phyloP scores from a whole-genome alignment of 495 filamentous ascomycete genomes.

The Penicillium coffeae region DNA sequence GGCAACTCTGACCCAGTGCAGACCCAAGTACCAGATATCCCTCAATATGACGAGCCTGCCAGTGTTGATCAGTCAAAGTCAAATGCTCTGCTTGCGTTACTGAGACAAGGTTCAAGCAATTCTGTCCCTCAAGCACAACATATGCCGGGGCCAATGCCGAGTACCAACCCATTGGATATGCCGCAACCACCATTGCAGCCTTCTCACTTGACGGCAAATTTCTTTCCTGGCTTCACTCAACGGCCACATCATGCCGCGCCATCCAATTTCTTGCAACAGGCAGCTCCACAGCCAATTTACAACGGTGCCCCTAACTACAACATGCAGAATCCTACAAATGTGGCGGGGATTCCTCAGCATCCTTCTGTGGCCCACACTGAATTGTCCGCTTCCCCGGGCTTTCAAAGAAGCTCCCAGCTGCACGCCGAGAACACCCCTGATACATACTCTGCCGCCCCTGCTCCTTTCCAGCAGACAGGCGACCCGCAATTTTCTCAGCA shows the following conservation, averaged over 20 bases:
- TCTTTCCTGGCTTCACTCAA: constrained; percentile 37
- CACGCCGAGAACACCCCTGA: constrained; percentile 8
- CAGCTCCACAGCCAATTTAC: constrained; percentile 17
- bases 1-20: constrained; percentile 10
- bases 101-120: constrained; percentile 47
- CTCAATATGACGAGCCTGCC: constrained; percentile 8
- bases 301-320: constrained; percentile 10
- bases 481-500: constrained; percentile 49
- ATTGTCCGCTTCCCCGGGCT: constrained; percentile 10
- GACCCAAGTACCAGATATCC: background rate
- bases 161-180: constrained; percentile 8
- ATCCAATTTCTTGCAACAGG: constrained; percentile 18
- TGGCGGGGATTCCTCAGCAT: constrained; percentile 7
- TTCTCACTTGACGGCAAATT: constrained; percentile 37
- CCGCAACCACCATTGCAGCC: constrained; percentile 36
- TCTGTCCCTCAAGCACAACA: constrained; percentile 24
- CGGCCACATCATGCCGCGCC: constrained; percentile 24
- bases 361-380: constrained; percentile 10
- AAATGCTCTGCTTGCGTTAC: constrained; percentile 56
- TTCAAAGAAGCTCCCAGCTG: constrained; percentile 15
- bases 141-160: constrained; percentile 37
- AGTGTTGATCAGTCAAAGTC: constrained; percentile 35
- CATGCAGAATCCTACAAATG: constrained; percentile 4
- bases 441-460: constrained; percentile 11
- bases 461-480: constrained; percentile 51